Evolutionary conservation across 2,329 filamentous ascomycete species (phyloP).

Genomic region (Cladosporium phlei): DNA sequence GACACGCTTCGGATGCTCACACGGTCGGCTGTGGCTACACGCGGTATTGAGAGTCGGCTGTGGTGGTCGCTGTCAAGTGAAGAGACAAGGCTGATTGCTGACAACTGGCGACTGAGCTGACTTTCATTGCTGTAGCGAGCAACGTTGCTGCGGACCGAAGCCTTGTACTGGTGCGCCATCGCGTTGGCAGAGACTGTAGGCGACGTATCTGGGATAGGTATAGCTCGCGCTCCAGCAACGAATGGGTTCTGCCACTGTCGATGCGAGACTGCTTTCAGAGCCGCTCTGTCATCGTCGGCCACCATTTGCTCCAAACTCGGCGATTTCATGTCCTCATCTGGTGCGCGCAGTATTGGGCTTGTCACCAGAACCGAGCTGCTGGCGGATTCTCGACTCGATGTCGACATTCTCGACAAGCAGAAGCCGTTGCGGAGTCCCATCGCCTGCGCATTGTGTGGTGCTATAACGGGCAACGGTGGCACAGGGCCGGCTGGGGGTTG

Average conservation of each 20-base stretch:
- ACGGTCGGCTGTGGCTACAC: slow-evolving; percentile 33
- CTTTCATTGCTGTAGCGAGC: slow-evolving; percentile 25
- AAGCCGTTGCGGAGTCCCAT: slow-evolving; percentile 17
- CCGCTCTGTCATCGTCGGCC: slow-evolving; percentile 24
- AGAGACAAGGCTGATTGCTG: slow-evolving; percentile 21
- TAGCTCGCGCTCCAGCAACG: slow-evolving; percentile 29
- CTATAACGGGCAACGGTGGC: slow-evolving; percentile 38
- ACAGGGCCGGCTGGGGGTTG: slow-evolving; percentile 35
- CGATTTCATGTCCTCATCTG: slow-evolving; percentile 19
- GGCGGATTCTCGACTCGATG: slow-evolving; percentile 38
- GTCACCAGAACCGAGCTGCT: slow-evolving; percentile 39
- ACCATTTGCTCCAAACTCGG: slow-evolving; percentile 26
- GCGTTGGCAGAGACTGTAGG: slow-evolving; percentile 20
- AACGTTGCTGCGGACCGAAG: slow-evolving; percentile 25
- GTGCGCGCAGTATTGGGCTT: slow-evolving; percentile 31
- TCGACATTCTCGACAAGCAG: slow-evolving; percentile 35
- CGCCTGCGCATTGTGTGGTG: slow-evolving; percentile 14
- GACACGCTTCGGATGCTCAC: slow-evolving; percentile 33
- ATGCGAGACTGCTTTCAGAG: slow-evolving; percentile 34
- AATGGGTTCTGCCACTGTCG: slow-evolving; percentile 33
- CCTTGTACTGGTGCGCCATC: slow-evolving; percentile 21
- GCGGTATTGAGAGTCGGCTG: slow-evolving; percentile 29
- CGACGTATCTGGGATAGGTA: slow-evolving; percentile 5
- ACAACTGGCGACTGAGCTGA: slow-evolving; percentile 19
- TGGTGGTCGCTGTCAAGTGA: slow-evolving; percentile 20